Base-by-base conservation (phyloP, 139 green algal species). In the Edaphochlamys debaryana region DNA sequence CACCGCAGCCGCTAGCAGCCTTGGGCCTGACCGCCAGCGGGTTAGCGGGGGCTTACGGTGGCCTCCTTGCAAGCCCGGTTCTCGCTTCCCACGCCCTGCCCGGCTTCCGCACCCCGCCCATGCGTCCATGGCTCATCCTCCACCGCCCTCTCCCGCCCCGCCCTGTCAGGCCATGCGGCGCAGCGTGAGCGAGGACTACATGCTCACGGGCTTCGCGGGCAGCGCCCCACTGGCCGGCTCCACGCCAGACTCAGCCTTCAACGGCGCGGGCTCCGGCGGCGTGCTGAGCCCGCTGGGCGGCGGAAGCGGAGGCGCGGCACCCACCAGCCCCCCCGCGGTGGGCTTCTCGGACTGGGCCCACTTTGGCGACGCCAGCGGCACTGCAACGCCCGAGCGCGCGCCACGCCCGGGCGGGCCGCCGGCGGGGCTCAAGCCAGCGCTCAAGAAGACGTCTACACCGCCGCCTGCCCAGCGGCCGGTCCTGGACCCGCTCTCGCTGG, bases 151-250 rank as follows among this genome's bases (percentile, higher is more conserved):
- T n/a, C n/a, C n/a, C n/a, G n/a, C n/a, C n/a, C n/a, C n/a, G n/a
- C n/a, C n/a, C n/a, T n/a, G n/a, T n/a, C 52, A 42, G 27, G 2
- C 58, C 36, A 69, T 80, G 56, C 52, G 69, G 36, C 56, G 58
- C 73, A 70, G 56, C 73, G 73, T 54, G 27, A 80, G 73, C 40
- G 56, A 80, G 38, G 75, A 41, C 30, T 71, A 15, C 60, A 81
- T 62, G 30, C 17, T n/a, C 58, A 4, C 38, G 38, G 32, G 25
- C 3, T 11, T 2, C 25, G 30, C 23, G 19, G 23, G 20, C 2
- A 20, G 41, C 19, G 50, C 45, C 40, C 40, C 37, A 3, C n/a
- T n/a, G n/a, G n/a, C n/a, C n/a, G n/a, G n/a, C n/a, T n/a, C n/a
- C n/a, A n/a, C n/a, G n/a, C n/a, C n/a, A n/a, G n/a, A n/a, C n/a